Evolutionary conservation across 192 early-diverging fungal genomes (phyloP).

Genomic region (Mortierella antarctica): DNA sequence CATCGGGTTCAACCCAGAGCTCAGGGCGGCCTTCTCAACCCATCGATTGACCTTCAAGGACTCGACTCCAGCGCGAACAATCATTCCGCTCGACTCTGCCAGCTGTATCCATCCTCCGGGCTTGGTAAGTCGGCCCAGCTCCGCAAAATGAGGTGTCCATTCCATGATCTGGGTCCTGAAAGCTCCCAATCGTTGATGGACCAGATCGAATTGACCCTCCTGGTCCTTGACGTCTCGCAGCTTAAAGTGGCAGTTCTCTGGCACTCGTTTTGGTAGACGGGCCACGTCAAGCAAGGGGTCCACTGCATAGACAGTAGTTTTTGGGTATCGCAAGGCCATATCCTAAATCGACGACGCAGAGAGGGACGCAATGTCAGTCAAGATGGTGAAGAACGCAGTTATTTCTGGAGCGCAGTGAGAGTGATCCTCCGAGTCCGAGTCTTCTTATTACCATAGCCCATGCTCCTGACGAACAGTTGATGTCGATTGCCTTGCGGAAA

Average conservation of each 20-base stretch:
- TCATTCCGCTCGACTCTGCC: conserved; percentile 47
- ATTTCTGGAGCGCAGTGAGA: neutral
- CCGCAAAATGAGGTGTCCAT: conserved; percentile 51
- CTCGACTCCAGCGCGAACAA: conserved; percentile 34
- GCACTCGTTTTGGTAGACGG: conserved; percentile 13
- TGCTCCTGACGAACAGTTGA: conserved; percentile 41
- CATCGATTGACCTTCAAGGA: conserved; percentile 43
- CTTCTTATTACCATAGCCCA: conserved; percentile 42
- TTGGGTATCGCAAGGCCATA: conserved; percentile 32
- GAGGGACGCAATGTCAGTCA: neutral
- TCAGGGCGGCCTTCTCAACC: conserved; percentile 47
- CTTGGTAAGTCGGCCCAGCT: conserved; percentile 25
- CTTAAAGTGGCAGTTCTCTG: conserved; percentile 41
- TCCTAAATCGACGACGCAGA: conserved; percentile 22
- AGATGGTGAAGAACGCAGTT: neutral
- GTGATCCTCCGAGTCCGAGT: neutral
- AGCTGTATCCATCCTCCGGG: conserved; percentile 49
- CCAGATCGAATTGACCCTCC: conserved; percentile 45
- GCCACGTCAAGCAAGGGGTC: conserved; percentile 17
- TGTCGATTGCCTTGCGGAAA: conserved; percentile 41
- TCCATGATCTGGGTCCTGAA: conserved; percentile 40
- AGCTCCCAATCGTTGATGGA: conserved; percentile 41
- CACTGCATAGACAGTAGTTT: conserved; percentile 36
- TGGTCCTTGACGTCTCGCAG: conserved; percentile 35
- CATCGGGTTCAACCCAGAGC: conserved; percentile 40